A percentile compares a stretch with the other conserved stretches of the same genome.
phyloP scores from a whole-genome alignment of 805 yeast species.

The Starmerella vitae region DNA sequence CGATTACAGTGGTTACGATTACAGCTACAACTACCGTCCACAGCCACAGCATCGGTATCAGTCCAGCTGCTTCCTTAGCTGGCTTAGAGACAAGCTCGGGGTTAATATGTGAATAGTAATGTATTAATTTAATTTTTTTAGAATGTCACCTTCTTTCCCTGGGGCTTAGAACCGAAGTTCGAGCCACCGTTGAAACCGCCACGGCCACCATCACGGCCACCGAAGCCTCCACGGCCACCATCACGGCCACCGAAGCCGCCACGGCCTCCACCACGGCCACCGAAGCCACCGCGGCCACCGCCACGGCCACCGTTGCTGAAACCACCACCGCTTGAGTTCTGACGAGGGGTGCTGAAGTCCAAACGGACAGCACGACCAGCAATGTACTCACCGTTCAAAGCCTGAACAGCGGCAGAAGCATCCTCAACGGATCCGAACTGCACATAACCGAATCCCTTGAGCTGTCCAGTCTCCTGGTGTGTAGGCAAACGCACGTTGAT shows the following conservation, averaged over 20 bases:
- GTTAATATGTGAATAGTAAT: too few relatives aligned
- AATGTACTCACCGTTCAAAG: conserved; percentile 75
- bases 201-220: conserved; percentile 4
- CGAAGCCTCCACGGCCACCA: conserved; percentile 5
- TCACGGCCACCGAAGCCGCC: conserved; percentile 8
- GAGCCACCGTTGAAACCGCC: conserved; percentile 7
- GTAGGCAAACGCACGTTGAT: conserved; percentile 91
- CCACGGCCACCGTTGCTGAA: conserved; percentile 20
- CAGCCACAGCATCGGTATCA: too few relatives aligned
- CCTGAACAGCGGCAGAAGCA: conserved; percentile 78
- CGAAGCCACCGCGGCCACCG: conserved; percentile 20
- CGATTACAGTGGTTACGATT: too few relatives aligned
- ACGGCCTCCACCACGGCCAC: conserved; percentile 23
- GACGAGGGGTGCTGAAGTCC: conserved; percentile 88
- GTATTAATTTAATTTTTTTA: too few relatives aligned
- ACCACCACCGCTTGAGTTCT: conserved; percentile 31
- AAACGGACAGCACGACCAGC: conserved; percentile 90
- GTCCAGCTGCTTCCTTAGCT: too few relatives aligned
- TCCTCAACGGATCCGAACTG: conserved; percentile 79
- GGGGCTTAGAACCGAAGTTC: conserved; percentile 11
- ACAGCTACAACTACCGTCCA: too few relatives aligned
- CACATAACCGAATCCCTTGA: conserved; percentile 98
- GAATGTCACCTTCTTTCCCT: conserved; percentile 20
- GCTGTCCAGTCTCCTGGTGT: conserved; percentile 96
- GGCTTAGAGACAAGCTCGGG: too few relatives aligned